Evolutionary conservation across 164 flowering plant genomes (phyloP).

Genomic region (Sedum album): DNA sequence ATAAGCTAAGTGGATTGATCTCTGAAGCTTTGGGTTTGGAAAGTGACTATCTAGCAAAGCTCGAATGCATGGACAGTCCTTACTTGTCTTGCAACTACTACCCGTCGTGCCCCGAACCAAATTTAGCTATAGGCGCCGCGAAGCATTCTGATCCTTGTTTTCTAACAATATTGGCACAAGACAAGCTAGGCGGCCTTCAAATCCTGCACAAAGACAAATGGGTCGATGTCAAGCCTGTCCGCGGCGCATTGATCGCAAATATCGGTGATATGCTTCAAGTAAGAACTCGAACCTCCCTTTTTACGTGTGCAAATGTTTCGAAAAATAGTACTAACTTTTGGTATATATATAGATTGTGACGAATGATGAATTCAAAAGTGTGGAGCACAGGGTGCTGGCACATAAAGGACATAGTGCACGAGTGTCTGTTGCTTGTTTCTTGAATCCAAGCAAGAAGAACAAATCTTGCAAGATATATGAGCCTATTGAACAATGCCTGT

Average conservation of each 20-base stretch:
- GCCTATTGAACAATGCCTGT: background rate
- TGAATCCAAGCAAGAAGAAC: slow-evolving; percentile 2
- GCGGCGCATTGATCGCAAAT: slow-evolving; percentile 12
- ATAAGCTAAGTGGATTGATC: background rate
- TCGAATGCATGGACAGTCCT: slow-evolving; percentile 9
- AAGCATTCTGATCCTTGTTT: slow-evolving; percentile 14
- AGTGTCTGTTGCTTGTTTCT: slow-evolving; percentile 1
- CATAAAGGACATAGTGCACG: background rate
- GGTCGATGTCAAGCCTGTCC: slow-evolving; percentile 12
- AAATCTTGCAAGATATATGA: background rate
- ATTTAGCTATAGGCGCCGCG: slow-evolving; percentile 4
- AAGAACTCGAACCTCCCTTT: background rate
- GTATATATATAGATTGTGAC: background rate
- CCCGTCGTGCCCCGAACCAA: slow-evolving; percentile 9
- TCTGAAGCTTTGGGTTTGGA: slow-evolving; percentile 11
- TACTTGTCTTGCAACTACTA: slow-evolving; percentile 9
- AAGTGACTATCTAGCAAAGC: slow-evolving; percentile 5
- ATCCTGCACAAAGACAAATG: slow-evolving; percentile 16
- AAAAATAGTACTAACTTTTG: too few species aligned
- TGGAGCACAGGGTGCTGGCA: slow-evolving; percentile 5
- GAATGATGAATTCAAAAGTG: slow-evolving; percentile 7
- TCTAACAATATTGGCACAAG: slow-evolving; percentile 14
- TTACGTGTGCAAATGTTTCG: background rate
- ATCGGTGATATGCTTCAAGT: slow-evolving; percentile 14
- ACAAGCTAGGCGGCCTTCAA: slow-evolving; percentile 21